Base-by-base conservation (phyloP, 164 flowering plant species). In the Umbellularia californica region DNA sequence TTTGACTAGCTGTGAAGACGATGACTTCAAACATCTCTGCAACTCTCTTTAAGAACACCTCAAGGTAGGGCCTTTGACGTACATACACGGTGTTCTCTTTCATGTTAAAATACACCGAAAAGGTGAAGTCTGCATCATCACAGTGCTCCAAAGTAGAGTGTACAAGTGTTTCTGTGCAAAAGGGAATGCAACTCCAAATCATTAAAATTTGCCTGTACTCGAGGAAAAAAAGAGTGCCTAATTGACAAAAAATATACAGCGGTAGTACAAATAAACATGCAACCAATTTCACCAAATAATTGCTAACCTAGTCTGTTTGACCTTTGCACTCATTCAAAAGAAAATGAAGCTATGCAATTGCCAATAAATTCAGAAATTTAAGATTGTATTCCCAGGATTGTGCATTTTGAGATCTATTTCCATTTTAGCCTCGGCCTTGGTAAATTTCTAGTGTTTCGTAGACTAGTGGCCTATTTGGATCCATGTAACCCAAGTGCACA, bases 1-100 rank as follows among this genome's bases (percentile, higher is more conserved):
- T 93, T 77, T 92, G 97, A 79, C 99, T 96, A 67, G 99, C 99
- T 28, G 99, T 96, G 82, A 96, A 94, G 15, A 96, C 76, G 70
- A 91, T 82, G 63, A 94, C 79, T 76, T 96, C 94, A 87, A 96
- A 96, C 97, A 96, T 88, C 79, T 91, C 92, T 25, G 97, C 89
- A 58, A 92, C 97, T 77, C 85, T 89, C 78, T 88, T 90, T 83
- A 96, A 78, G 80, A 96, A 96, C 68, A 74, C 77, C 30, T 67
- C 80, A 66, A 96, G 95, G 75, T 86, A 81, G 35, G 99, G 99
- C 86, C 99, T 87, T 82, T 85, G 84, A 68, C 83, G 86, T 55
- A 96, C 99, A 81, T 90, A 91, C 11, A 94, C 97, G 7, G 82
- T 94, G 76, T 91, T 91, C 83, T 96, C 98, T 84, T 91, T 87